These are phyloP conservation scores for Rhizomucor pusillus DNA, from an alignment of 371 early-diverging fungal species.

Conservation along the genomic window DNA sequence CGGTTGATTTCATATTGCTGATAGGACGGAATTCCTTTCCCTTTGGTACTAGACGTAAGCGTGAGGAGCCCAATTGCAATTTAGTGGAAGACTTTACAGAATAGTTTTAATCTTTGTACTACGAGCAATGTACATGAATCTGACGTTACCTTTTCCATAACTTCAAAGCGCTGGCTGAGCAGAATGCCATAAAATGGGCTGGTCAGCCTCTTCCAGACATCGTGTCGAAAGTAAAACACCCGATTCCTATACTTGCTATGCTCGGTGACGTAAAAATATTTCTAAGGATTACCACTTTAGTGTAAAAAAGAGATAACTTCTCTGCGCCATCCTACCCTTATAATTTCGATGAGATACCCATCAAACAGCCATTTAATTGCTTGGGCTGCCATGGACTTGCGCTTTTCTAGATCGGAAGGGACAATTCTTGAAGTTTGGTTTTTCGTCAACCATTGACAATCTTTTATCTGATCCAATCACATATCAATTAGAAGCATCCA, in stretches of 20 bases:
- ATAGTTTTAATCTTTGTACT: background rate
- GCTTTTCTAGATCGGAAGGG: conserved; percentile 50
- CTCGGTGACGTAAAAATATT: conserved; percentile 8
- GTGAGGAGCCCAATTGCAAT: conserved; percentile 43
- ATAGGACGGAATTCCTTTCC: conserved; percentile 63
- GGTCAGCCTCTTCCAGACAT: conserved; percentile 63
- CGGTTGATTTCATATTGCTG: conserved; percentile 52
- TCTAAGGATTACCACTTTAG: background rate
- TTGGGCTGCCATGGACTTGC: conserved; percentile 48
- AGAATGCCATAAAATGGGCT: conserved; percentile 38
- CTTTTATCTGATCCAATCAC: background rate
- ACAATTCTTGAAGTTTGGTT: conserved; percentile 1
- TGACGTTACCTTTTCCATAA: conserved; percentile 22
- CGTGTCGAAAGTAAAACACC: conserved; percentile 72
- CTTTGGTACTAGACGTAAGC: conserved; percentile 71
- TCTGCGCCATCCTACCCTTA: conserved; percentile 43
- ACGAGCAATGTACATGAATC: background rate
- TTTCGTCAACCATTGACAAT: background rate
- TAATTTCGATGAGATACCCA: conserved; percentile 50
- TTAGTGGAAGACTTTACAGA: background rate
- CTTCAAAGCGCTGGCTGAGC: conserved; percentile 34
- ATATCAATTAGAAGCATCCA: background rate
- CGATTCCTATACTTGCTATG: background rate
- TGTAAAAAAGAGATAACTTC: background rate
- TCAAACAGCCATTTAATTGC: conserved; percentile 69